A percentile compares a stretch with the other conserved stretches of the same genome.
These are phyloP conservation scores for Asclepias syriaca DNA, from an alignment of 257 asterid species.

Conservation along the genomic window DNA sequence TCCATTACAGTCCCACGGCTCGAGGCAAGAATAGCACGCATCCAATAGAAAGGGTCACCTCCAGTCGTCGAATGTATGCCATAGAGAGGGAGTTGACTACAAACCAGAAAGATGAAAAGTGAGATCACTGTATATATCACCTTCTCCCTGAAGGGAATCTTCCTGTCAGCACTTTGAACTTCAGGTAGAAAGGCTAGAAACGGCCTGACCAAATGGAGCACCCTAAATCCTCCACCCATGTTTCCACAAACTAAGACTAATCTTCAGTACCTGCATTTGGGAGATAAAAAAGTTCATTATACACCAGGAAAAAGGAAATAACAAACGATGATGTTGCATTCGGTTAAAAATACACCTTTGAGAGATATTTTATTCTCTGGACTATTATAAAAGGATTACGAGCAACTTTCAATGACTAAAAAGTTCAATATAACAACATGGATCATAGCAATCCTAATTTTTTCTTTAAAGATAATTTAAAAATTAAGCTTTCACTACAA, in stretches of 20 bases:
- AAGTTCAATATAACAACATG: neutral
- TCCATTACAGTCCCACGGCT: conserved; percentile 89
- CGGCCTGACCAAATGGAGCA: conserved; percentile 79
- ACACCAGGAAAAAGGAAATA: neutral
- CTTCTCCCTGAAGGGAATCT: conserved; percentile 81
- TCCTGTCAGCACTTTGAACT: conserved; percentile 80
- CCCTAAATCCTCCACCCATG: conserved; percentile 87
- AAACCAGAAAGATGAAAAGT: conserved; percentile 70
- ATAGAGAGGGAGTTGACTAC: conserved; percentile 81
- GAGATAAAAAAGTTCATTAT: neutral
- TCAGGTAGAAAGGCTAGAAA: conserved; percentile 80
- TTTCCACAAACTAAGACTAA: conserved; percentile 15
- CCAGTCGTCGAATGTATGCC: conserved; percentile 92
- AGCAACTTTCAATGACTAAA: neutral
- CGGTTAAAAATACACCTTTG: neutral
- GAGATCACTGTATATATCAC: conserved; percentile 77
- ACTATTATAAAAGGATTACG: neutral
- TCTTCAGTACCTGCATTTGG: neutral
- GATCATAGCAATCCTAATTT: neutral
- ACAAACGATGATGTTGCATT: neutral
- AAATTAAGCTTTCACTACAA: neutral
- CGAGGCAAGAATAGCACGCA: conserved; percentile 91
- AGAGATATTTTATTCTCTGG: neutral
- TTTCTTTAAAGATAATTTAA: neutral
- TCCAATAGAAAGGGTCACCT: conserved; percentile 89